These are phyloP conservation scores for Abrus precatorius DNA, from an alignment of 306 rosid genomes.

Conservation along the genomic window DNA sequence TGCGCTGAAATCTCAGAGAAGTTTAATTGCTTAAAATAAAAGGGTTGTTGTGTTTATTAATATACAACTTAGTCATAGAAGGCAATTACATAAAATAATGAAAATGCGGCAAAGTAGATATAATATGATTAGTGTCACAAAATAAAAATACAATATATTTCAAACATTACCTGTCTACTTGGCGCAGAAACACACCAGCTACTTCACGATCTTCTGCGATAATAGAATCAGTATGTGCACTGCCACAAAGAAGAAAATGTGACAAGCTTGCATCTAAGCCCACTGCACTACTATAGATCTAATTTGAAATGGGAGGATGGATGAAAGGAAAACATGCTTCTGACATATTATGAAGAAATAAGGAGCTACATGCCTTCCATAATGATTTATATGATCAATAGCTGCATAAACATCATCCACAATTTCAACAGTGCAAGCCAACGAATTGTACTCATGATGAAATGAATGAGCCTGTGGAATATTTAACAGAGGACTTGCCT, in stretches of 20 bases:
- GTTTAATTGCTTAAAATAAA: constrained; percentile 25
- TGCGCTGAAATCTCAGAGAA: constrained; percentile 2
- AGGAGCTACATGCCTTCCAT: constrained; percentile 83
- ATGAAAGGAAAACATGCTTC: constrained; percentile 38
- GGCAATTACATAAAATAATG: constrained; percentile 22
- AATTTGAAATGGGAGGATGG: constrained; percentile 24
- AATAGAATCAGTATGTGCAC: constrained; percentile 95
- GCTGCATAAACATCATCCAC: constrained; percentile 88
- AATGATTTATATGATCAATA: constrained; percentile 78
- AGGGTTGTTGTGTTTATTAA: constrained; percentile 34
- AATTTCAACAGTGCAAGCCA: constrained; percentile 91
- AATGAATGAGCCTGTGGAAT: constrained; percentile 75
- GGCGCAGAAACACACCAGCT: constrained; percentile 74
- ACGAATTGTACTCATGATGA: constrained; percentile 89
- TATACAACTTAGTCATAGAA: not conserved
- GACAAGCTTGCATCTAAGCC: constrained; percentile 6
- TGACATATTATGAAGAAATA: constrained; percentile 39
- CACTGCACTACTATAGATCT: constrained; percentile 9
- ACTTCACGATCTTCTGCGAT: constrained; percentile 80
- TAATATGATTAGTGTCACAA: constrained; percentile 9
- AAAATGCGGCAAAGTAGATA: constrained; percentile 5
- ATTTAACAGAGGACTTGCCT: constrained; percentile 70
- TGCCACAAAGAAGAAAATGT: constrained; percentile 54
- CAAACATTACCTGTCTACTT: constrained; percentile 83
- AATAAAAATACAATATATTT: not conserved